phyloP scores from a whole-genome alignment of 108 stramenopile genomes.

The Conticribra guillardii region DNA sequence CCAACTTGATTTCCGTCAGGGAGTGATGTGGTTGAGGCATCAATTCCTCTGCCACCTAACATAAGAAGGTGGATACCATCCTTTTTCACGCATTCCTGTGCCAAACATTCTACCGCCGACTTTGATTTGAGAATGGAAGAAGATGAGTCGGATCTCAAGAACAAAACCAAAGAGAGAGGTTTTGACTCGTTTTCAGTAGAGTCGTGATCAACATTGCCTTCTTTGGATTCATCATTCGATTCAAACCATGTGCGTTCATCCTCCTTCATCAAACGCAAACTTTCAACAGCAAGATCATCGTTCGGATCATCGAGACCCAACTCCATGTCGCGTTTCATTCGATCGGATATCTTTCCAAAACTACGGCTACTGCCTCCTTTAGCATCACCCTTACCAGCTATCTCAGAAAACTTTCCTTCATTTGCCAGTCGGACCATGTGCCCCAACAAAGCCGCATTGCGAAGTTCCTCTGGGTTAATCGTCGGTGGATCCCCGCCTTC shows the following conservation, averaged over 20 bases:
- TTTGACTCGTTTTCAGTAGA: background rate
- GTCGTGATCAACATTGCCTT: background rate
- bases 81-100: slow-evolving; percentile 72
- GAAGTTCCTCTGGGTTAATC: slow-evolving; percentile 60
- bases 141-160: slow-evolving; percentile 74
- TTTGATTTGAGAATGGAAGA: slow-evolving; percentile 77
- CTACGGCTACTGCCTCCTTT: background rate
- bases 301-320: slow-evolving; percentile 81
- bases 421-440: slow-evolving; percentile 65
- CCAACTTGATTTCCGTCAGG: slow-evolving; percentile 34
- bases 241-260: slow-evolving; percentile 54
- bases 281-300: slow-evolving; percentile 76
- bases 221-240: slow-evolving; percentile 11
- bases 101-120: slow-evolving; percentile 74
- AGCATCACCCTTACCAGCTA: background rate
- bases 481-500: slow-evolving; percentile 14
- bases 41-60: slow-evolving; percentile 80
- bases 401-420: slow-evolving; percentile 46
- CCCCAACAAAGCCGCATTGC: slow-evolving; percentile 62
- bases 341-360: slow-evolving; percentile 66
- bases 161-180: slow-evolving; percentile 72
- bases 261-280: slow-evolving; percentile 76
- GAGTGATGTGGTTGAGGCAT: slow-evolving; percentile 60
- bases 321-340: slow-evolving; percentile 74
- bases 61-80: slow-evolving; percentile 74